Evolutionary conservation across 2,329 filamentous ascomycete genomes (phyloP).

Genomic region (Phaeosphaeriaceae sp.): DNA sequence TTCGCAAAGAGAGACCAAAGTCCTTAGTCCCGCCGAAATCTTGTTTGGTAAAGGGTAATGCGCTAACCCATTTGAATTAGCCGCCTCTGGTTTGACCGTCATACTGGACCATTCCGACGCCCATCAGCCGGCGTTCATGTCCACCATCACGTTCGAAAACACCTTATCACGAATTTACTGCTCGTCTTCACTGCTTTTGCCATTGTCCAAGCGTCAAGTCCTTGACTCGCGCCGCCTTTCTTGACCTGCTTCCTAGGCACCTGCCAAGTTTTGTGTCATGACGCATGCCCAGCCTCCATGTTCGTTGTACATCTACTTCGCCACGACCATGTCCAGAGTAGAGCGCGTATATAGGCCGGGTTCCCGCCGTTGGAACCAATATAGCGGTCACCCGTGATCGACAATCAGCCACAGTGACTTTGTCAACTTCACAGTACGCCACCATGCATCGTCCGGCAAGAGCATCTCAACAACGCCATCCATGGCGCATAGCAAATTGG

Average conservation of each 20-base stretch:
- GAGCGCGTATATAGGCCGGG: constrained; percentile 15
- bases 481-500: constrained; percentile 4
- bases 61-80: not conserved
- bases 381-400: not conserved
- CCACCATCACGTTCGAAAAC: not conserved
- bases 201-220: not conserved
- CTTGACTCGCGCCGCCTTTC: constrained; percentile 14
- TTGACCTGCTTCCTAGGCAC: constrained; percentile 15
- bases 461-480: constrained; percentile 7
- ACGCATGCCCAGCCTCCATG: constrained; percentile 39
- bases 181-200: not conserved
- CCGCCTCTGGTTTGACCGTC: not conserved
- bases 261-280: constrained; percentile 42
- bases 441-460: not conserved
- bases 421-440: not conserved
- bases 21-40: not conserved
- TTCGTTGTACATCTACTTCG: constrained; percentile 19
- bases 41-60: not conserved
- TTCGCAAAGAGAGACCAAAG: no score
- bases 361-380: constrained; percentile 4
- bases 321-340: constrained; percentile 15
- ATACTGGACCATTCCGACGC: not conserved
- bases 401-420: not conserved
- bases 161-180: not conserved
- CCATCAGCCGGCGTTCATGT: not conserved